Evolutionary conservation across 2,329 filamentous ascomycete genomes (phyloP).

Genomic region (Ophiocordyceps camponoti-rufipedis): DNA sequence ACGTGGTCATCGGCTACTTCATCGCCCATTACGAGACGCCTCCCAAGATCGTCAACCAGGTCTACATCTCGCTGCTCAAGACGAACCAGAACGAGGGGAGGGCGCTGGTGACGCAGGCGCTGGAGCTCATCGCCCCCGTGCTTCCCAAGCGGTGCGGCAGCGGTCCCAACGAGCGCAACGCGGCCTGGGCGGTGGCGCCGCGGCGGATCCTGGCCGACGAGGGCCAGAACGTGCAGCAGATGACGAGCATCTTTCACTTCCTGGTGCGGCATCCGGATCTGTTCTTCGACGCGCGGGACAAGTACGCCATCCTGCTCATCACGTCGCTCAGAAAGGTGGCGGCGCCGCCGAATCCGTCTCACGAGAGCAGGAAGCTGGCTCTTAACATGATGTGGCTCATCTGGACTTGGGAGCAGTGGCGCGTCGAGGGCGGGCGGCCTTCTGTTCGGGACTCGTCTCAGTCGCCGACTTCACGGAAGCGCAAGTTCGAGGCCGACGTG

Average conservation of each 20-base stretch:
- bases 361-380: constrained; percentile 80
- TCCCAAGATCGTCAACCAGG: constrained; percentile 85
- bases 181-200: constrained; percentile 78
- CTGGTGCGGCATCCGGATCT: constrained; percentile 79
- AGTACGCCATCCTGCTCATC: constrained; percentile 78
- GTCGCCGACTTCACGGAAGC: constrained; percentile 58
- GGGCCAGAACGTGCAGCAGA: constrained; percentile 83
- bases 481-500: constrained; percentile 45
- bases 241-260: constrained; percentile 96
- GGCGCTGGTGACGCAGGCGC: constrained; percentile 76
- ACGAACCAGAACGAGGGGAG: constrained; percentile 92
- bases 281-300: constrained; percentile 89
- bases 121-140: constrained; percentile 90
- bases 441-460: constrained; percentile 29
- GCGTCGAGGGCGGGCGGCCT: constrained; percentile 41
- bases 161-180: constrained; percentile 50
- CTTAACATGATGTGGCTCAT: constrained; percentile 82
- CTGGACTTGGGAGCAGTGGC: constrained; percentile 79
- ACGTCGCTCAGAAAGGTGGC: constrained; percentile 79
- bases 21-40: constrained; percentile 95
- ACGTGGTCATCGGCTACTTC: constrained; percentile 94
- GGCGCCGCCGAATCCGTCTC: constrained; percentile 62
- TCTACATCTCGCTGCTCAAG: constrained; percentile 79
- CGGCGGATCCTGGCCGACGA: constrained; percentile 86
- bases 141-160: constrained; percentile 71